Percentiles rank a stretch among this genome's conserved stretches.
These are phyloP conservation scores for Pestalotiopsis sp. DNA, from an alignment of 2,329 filamentous ascomycete genomes.

Conservation along the genomic window DNA sequence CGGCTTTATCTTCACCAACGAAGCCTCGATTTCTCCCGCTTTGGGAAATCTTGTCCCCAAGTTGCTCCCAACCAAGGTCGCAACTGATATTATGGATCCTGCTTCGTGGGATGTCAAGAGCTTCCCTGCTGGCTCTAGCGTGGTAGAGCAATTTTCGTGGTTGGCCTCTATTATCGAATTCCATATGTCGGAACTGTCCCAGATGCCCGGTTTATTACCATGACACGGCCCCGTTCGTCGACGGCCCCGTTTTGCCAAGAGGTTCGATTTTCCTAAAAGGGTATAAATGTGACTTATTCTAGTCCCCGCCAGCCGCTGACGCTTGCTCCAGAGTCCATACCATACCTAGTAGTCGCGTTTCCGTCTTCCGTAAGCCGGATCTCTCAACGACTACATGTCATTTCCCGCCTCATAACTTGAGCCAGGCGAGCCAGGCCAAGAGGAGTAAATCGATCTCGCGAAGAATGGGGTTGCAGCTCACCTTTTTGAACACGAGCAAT, in stretches of 20 bases:
- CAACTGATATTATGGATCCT: neutral
- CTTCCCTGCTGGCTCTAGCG: neutral
- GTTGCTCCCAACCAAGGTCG: neutral
- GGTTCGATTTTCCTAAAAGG: neutral
- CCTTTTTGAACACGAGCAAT: neutral
- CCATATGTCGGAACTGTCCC: neutral
- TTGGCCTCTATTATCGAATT: neutral
- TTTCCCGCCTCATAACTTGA: neutral
- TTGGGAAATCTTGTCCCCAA: neutral
- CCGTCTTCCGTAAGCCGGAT: neutral
- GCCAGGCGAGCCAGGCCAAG: neutral
- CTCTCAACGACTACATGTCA: neutral
- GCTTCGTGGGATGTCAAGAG: neutral
- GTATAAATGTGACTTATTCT: neutral
- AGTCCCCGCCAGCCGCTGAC: neutral
- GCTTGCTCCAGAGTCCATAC: neutral
- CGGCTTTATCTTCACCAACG: too few relatives aligned
- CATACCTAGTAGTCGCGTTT: neutral
- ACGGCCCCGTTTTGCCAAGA: neutral
- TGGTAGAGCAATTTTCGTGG: too few relatives aligned
- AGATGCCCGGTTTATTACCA: too few relatives aligned
- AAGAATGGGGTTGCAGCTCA: neutral
- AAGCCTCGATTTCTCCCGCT: neutral
- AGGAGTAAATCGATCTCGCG: neutral
- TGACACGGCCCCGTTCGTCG: neutral